Evolutionary conservation across 2,329 filamentous ascomycete genomes (phyloP).

Genomic region (Epichloe uncinata): DNA sequence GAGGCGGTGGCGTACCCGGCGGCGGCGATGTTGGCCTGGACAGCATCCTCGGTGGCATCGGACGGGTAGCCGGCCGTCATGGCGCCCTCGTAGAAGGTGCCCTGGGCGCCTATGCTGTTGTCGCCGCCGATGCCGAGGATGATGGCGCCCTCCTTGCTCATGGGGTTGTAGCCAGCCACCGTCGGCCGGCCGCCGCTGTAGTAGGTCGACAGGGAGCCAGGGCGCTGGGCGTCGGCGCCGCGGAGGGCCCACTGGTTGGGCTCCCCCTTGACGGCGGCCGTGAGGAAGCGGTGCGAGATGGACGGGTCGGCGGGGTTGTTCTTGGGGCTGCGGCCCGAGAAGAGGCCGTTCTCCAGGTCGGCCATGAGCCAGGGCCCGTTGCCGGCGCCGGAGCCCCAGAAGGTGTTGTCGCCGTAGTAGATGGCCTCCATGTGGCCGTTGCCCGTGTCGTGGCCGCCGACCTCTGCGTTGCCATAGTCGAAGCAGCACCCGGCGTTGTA

Average conservation of each 20-base stretch:
- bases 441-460: constrained; percentile 37
- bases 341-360: constrained; percentile 54
- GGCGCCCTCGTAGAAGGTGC: constrained; percentile 52
- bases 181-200: constrained; percentile 43
- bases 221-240: constrained; percentile 37
- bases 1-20: constrained; percentile 14
- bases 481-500: constrained; percentile 45
- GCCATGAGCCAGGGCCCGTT: constrained; percentile 56
- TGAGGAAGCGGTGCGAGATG: constrained; percentile 42
- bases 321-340: constrained; percentile 35
- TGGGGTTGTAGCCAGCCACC: constrained; percentile 34
- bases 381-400: constrained; percentile 44
- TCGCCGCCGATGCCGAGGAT: constrained; percentile 60
- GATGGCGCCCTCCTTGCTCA: constrained; percentile 52
- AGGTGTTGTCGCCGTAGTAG: constrained; percentile 42
- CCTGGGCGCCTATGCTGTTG: constrained; percentile 45
- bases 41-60: constrained; percentile 42
- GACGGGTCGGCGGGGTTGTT: constrained; percentile 40
- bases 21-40: constrained; percentile 44
- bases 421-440: constrained; percentile 57
- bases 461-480: constrained; percentile 46
- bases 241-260: constrained; percentile 45
- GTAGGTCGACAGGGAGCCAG: constrained; percentile 42
- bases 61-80: constrained; percentile 50
- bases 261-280: constrained; percentile 39